Evolutionary conservation across 75 land plant genomes (phyloP).

Genomic region (Cupressus sempervirens): DNA sequence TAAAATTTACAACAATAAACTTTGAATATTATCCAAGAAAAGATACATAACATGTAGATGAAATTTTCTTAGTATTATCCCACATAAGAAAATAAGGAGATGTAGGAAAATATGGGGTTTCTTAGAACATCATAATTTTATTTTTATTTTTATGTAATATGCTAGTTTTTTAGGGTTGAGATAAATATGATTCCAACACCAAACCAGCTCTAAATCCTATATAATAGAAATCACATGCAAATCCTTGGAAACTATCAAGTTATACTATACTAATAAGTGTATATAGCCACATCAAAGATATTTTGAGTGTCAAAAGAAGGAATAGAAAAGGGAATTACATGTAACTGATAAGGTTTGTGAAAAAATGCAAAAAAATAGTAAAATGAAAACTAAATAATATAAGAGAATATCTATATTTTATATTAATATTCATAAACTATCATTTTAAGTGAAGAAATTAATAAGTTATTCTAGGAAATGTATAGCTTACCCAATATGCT

Average conservation of each 20-base stretch:
- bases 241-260: neutral
- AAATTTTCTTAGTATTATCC: too few species aligned
- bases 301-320: neutral
- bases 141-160: too few species aligned
- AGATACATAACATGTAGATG: neutral
- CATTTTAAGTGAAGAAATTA: neutral
- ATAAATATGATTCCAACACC: neutral
- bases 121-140: too few species aligned
- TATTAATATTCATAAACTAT: neutral
- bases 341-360: neutral
- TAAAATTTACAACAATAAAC: neutral
- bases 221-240: neutral
- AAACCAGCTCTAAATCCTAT: neutral
- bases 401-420: neutral
- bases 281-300: neutral
- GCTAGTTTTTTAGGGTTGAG: too few species aligned
- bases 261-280: neutral
- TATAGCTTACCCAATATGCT: neutral
- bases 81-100: too few species aligned
- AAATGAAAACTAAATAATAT: neutral
- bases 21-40: neutral
- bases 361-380: neutral
- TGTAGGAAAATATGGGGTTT: too few species aligned
- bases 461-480: neutral
- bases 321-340: neutral